Evolutionary conservation across 139 green algal genomes (phyloP), one percentile per base, ranked within the genome.

Genomic region (Chlamydomonas sp.): DNA sequence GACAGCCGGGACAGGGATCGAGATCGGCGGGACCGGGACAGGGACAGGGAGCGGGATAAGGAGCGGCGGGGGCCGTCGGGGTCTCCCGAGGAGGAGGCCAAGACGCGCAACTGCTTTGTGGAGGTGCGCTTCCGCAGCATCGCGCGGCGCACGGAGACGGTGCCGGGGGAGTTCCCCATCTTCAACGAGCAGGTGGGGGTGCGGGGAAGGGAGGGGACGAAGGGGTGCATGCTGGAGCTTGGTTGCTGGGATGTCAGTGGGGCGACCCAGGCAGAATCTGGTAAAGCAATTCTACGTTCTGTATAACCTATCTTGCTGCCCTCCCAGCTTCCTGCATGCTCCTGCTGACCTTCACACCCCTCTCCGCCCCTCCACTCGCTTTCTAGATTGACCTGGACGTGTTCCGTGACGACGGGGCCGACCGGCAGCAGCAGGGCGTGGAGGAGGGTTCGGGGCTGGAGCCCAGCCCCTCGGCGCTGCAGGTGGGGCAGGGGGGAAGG

Each of bases 121-220:
- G 91, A 94, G 87, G 85, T 91, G 4, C 84, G 86, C 12, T 92
- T 94, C 74, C 84, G 90, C 59, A 72, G 75, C 59, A 67, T 83
- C 71, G 61, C 17, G 59, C 63, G 86, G 85, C 84, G 90, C 17
- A 93, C 90, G 0, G 78, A 86, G 20, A 71, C 90, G 49, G 89
- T 92, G 73, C 88, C 89, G 61, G 89, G 89, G 31, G 79, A 90
- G n/a, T 90, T 89, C 78, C 92, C 92, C 3, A 79, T 90, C 31
- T 95, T 92, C 87, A 95, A 95, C 84, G 92, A 95, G 91, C 87
- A 94, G 91, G 90, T 94, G 85, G 14, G 83, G 2, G 18, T 12
- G 75, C 57, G 20, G 7, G 63, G 57, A 5, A 49, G 31, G 31
- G 31, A 49, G 31, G 31, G 31, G 31, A 49, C 31, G 31, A 49